A percentile compares a stretch with the other conserved stretches of the same genome.
Conservation (phyloP, 1,284 basidiomycete species). For the Tylopilus sp. region DNA sequence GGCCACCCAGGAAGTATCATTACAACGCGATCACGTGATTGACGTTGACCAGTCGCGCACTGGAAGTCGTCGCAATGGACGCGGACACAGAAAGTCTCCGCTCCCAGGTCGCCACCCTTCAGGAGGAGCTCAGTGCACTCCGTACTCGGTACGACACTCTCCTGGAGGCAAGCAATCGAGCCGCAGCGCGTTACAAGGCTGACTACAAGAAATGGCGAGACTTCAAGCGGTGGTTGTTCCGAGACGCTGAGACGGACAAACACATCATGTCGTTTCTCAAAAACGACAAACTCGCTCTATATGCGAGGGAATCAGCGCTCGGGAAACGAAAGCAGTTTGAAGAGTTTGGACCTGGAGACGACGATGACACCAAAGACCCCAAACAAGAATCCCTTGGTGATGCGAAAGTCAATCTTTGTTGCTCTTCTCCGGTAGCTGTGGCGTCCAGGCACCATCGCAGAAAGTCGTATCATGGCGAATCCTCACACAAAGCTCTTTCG, state of each 20-base stretch:
- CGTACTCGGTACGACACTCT: constrained; percentile 42
- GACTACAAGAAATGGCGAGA: constrained; percentile 49
- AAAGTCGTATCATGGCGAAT: constrained; percentile 19
- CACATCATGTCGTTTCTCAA: constrained; percentile 18
- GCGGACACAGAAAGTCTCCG: constrained; percentile 7
- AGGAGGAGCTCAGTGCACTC: constrained; percentile 38
- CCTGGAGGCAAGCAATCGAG: constrained; percentile 37
- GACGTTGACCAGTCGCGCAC: neutral
- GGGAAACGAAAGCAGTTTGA: constrained; percentile 32
- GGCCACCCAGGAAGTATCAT: too few species aligned
- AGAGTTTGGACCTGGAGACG: constrained; percentile 15
- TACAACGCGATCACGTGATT: constrained; percentile 21
- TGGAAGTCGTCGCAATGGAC: neutral
- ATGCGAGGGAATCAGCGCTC: constrained; percentile 17
- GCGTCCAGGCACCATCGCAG: constrained; percentile 11
- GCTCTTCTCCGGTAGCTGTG: neutral
- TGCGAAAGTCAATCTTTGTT: neutral
- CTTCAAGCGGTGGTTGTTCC: constrained; percentile 44
- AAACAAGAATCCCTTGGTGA: constrained; percentile 7
- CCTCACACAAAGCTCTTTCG: constrained; percentile 8
- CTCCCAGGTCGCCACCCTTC: constrained; percentile 23
- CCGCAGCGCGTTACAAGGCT: constrained; percentile 43
- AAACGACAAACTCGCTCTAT: constrained; percentile 7
- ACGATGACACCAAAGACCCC: constrained; percentile 1
- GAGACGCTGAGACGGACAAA: constrained; percentile 33